These are phyloP conservation scores for Herpetomonas muscarum DNA, from an alignment of 208 protist genomes.

Conservation along the genomic window DNA sequence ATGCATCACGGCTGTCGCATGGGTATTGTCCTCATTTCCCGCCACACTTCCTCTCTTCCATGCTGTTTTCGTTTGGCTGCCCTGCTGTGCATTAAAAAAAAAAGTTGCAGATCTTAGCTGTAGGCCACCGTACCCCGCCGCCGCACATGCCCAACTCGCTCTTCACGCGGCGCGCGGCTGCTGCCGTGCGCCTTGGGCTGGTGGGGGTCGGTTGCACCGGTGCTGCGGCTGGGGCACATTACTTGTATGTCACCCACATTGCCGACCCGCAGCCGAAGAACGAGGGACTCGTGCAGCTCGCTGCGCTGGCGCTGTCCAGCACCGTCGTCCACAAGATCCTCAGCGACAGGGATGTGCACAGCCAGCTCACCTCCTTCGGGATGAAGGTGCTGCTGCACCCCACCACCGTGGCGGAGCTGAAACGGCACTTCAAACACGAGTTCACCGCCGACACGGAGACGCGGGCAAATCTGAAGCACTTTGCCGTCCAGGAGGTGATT, in stretches of 20 bases:
- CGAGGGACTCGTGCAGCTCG: slow-evolving; percentile 59
- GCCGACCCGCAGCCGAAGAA: slow-evolving; percentile 20
- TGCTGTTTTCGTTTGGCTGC: neutral
- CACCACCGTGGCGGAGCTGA: slow-evolving; percentile 32
- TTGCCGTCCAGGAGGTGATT: slow-evolving; percentile 71
- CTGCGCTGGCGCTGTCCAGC: slow-evolving; percentile 70
- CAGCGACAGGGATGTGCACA: slow-evolving; percentile 43
- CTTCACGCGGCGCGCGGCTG: neutral
- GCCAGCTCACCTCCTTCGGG: slow-evolving; percentile 27
- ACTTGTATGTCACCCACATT: slow-evolving; percentile 38
- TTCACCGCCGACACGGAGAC: slow-evolving; percentile 52
- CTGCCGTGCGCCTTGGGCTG: slow-evolving; percentile 26
- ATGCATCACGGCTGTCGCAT: no score
- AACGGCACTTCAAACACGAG: slow-evolving; percentile 39
- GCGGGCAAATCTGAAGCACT: slow-evolving; percentile 44
- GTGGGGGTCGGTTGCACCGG: slow-evolving; percentile 48
- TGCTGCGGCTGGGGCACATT: slow-evolving; percentile 25
- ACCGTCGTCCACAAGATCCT: slow-evolving; percentile 55
- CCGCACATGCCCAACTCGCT: neutral
- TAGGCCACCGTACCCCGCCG: no score
- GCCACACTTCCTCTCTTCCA: no score
- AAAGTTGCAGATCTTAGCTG: no score
- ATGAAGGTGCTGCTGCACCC: slow-evolving; percentile 34
- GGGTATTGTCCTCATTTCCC: no score
- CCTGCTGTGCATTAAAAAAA: neutral